phyloP scores from a whole-genome alignment of 495 filamentous ascomycete genomes.

The Arthonia radiata region DNA sequence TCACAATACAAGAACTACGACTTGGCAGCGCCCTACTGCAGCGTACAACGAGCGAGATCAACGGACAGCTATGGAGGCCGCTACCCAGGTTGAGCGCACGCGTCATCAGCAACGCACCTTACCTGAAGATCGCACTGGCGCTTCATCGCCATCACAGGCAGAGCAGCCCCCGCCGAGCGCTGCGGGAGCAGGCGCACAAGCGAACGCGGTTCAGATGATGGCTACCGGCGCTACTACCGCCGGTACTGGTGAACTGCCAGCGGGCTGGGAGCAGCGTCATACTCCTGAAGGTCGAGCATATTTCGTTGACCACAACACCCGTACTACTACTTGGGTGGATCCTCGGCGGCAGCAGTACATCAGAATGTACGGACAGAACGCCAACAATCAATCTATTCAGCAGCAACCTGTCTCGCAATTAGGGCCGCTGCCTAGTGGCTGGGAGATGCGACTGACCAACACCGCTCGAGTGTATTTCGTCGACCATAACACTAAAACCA shows the following conservation, averaged over 20 bases:
- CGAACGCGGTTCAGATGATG: constrained; percentile 57
- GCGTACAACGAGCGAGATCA: constrained; percentile 58
- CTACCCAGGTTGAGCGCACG: constrained; percentile 73
- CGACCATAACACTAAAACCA: constrained; percentile 98
- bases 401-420: constrained; percentile 95
- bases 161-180: constrained; percentile 21
- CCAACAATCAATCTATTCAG: constrained; percentile 66
- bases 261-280: constrained; percentile 87
- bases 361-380: constrained; percentile 71
- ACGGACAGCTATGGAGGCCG: constrained; percentile 54
- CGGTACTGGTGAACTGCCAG: constrained; percentile 81
- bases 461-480: constrained; percentile 97
- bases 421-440: constrained; percentile 87
- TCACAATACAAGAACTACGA: constrained; percentile 90
- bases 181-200: constrained; percentile 21
- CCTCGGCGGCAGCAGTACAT: constrained; percentile 95
- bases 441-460: constrained; percentile 98
- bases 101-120: constrained; percentile 88
- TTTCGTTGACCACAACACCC: constrained; percentile 98
- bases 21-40: constrained; percentile 73
- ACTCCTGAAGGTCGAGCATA: constrained; percentile 88
- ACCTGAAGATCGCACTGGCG: constrained; percentile 83
- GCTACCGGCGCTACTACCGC: constrained; percentile 85
- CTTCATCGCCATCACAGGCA: constrained; percentile 64
- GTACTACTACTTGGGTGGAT: constrained; percentile 98